These are phyloP conservation scores for Reutealis trisperma DNA, from an alignment of 345 rosid species.

Conservation along the genomic window DNA sequence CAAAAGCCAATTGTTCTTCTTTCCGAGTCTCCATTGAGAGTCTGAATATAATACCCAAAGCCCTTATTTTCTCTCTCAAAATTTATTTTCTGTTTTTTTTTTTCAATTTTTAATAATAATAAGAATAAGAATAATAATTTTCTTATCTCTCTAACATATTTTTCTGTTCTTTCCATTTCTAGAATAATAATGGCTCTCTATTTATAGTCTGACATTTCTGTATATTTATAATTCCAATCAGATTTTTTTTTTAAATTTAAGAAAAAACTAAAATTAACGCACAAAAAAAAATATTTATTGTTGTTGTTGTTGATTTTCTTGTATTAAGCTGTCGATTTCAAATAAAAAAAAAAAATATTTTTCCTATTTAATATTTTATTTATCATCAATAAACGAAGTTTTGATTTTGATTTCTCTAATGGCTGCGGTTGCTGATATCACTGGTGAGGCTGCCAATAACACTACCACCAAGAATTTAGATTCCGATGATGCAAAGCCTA, in stretches of 20 bases:
- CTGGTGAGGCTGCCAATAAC: slow-evolving; percentile 39
- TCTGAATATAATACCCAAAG: slow-evolving; percentile 5
- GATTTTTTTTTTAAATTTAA: not conserved
- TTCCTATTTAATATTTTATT: not conserved
- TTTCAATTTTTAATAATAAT: not conserved
- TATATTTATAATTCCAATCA: not conserved
- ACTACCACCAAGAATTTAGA: slow-evolving; percentile 32
- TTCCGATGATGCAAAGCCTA: slow-evolving; percentile 39
- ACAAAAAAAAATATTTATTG: not conserved
- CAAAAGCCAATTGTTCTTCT: slow-evolving; percentile 11
- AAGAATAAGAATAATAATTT: not conserved
- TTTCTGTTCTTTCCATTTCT: slow-evolving; percentile 4
- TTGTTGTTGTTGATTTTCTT: not conserved
- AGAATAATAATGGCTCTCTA: not conserved
- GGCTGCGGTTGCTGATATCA: slow-evolving; percentile 71
- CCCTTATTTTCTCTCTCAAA: slow-evolving; percentile 16
- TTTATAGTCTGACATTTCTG: slow-evolving; percentile 3
- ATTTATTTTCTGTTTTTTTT: not conserved
- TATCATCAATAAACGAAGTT: not conserved
- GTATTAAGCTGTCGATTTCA: not conserved
- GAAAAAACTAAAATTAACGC: no score
- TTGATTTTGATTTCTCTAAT: slow-evolving; percentile 34
- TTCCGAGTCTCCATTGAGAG: not conserved
- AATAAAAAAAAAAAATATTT: not conserved
- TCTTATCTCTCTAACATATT: not conserved